Evolutionary conservation across 129 eudicot species (phyloP).

Genomic region (Lactuca saligna): DNA sequence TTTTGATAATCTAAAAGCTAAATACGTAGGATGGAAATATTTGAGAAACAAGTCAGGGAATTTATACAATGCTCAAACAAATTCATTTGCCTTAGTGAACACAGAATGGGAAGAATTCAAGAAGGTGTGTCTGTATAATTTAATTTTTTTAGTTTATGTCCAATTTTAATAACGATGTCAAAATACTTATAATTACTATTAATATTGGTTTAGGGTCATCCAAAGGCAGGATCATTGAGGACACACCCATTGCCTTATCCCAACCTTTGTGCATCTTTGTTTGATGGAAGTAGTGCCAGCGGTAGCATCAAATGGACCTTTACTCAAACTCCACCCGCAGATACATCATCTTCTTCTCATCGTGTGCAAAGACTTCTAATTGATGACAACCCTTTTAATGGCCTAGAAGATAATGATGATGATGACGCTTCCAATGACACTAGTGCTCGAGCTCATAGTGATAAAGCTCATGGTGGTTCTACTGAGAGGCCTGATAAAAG

Average conservation of each 20-base stretch:
- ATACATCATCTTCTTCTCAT: background rate
- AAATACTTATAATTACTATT: background rate
- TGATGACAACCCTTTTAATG: no score
- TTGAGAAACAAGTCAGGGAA: conserved; percentile 6
- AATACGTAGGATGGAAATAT: background rate
- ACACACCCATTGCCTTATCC: background rate
- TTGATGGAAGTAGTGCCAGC: background rate
- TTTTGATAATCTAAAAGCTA: background rate
- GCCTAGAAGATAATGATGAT: background rate
- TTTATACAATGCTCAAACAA: background rate
- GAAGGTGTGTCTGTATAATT: background rate
- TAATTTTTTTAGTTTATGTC: no score
- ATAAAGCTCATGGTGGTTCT: no score
- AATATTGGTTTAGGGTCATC: background rate
- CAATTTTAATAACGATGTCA: background rate
- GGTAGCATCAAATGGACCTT: no score
- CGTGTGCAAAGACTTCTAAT: background rate
- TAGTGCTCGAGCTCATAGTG: background rate
- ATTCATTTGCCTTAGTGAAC: background rate
- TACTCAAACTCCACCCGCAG: no score
- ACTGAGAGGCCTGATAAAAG: background rate
- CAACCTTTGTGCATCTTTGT: background rate
- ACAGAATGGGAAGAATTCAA: background rate
- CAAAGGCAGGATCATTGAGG: background rate
- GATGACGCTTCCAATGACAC: background rate